These are phyloP conservation scores for Citrus australasica DNA, from an alignment of 345 rosid genomes.

Conservation along the genomic window DNA sequence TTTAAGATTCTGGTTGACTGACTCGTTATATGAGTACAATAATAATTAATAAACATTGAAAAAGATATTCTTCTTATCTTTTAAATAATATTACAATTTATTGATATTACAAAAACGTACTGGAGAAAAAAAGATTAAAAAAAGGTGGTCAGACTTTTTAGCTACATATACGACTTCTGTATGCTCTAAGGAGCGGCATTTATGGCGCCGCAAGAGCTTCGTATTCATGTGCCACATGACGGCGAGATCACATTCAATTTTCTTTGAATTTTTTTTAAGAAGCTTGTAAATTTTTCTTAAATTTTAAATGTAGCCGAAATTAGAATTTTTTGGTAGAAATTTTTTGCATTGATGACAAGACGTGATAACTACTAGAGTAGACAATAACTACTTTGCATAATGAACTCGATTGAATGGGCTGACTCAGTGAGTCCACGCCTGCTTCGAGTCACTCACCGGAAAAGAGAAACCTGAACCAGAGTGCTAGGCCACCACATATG, in stretches of 20 bases:
- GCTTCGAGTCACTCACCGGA: slow-evolving; percentile 42
- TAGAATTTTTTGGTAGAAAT: neutral
- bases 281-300: too few species aligned
- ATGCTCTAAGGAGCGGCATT: neutral
- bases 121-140: too few species aligned
- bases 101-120: too few species aligned
- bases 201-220: neutral
- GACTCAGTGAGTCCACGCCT: neutral
- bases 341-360: neutral
- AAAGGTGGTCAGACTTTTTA: too few species aligned
- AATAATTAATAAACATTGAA: neutral
- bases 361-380: neutral
- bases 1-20: neutral
- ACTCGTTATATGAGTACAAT: neutral
- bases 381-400: neutral
- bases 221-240: neutral
- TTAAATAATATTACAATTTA: too few species aligned
- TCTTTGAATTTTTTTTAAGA: too few species aligned
- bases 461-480: slow-evolving; percentile 83
- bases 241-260: too few species aligned
- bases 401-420: neutral
- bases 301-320: neutral
- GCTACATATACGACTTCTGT: too few species aligned
- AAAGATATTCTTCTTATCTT: neutral
- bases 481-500: slow-evolving; percentile 97